Conservation (phyloP, 163 green algal species). For the Scenedesmus sp. region DNA sequence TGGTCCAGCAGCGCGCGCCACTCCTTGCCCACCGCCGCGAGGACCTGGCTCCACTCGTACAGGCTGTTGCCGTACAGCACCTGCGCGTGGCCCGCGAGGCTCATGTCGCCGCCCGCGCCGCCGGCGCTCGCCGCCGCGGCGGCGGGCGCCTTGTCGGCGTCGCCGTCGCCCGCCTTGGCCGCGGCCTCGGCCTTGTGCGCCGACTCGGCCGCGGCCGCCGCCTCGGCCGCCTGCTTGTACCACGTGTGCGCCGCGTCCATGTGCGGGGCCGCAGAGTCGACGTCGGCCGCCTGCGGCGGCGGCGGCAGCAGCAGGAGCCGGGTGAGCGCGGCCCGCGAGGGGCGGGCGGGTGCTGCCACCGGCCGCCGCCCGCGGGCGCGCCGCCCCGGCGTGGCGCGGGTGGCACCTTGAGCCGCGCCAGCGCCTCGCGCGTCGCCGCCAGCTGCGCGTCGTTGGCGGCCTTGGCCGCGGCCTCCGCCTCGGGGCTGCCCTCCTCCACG, state of each 20-base stretch:
- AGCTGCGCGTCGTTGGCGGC: constrained; percentile 4
- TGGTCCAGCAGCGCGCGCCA: constrained; percentile 72
- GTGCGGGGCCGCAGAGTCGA: constrained; percentile 25
- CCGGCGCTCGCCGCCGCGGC: neutral
- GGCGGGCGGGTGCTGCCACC: no score
- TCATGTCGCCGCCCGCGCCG: neutral
- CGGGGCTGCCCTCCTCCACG: neutral
- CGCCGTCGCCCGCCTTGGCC: constrained; percentile 9
- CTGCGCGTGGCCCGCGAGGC: constrained; percentile 40
- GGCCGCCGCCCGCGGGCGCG: no score
- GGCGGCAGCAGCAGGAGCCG: neutral
- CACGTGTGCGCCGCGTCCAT: constrained; percentile 17
- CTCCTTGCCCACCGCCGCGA: constrained; percentile 56
- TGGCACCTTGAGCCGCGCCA: constrained; percentile 24
- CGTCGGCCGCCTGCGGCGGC: constrained; percentile 27
- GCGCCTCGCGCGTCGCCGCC: constrained; percentile 16
- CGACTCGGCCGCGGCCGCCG: constrained; percentile 15
- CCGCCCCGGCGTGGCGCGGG: no score
- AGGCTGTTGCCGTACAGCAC: constrained; percentile 86
- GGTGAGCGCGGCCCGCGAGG: no score
- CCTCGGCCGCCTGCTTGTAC: constrained; percentile 42
- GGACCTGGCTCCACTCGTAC: constrained; percentile 87
- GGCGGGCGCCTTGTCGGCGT: neutral
- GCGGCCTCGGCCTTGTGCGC: constrained; percentile 15
- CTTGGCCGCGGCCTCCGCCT: constrained; percentile 23